Evolutionary conservation across 306 rosid species (phyloP), one percentile per base, ranked within the genome.

Genomic region (Rosa lucieae): DNA sequence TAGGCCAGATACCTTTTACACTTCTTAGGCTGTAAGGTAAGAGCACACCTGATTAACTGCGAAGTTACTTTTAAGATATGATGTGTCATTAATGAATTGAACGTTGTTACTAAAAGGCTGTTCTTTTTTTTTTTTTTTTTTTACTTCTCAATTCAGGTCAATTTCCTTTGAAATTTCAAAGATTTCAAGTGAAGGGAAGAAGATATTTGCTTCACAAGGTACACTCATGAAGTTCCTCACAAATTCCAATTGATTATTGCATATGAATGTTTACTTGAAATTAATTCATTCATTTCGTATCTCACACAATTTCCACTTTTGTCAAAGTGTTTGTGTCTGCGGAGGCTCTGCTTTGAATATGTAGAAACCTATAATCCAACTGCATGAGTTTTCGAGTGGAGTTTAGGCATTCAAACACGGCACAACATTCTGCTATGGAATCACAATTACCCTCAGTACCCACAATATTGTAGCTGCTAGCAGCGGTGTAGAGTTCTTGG

Each of bases 191-290:
- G 53, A 91, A 82, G 70, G 97, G 90, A 82, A 91, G 86, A 78
- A 91, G 92, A 84, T 94, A 91, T 88, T 89, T 89, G 76, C 99
- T 94, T 84, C 99, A 94, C 88, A 94, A 94, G 94, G 98, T 92
- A 82, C 32, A 44, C 53, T 15, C 73, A 65, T 55, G 18, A 10
- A 37, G 35, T 14, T 72, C 18, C 15, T 48, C 46, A 12, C 6
- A 76, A 76, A 74, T 80, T 61, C 48, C 69, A 5, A 10, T 73
- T 10, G 14, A 62, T 49, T 48, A 23, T 1, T 37, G 11, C 46
- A 23, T 3, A 21, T 56, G 49, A 1, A 51, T 13, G 40, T 62
- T 21, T n/a, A 59, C 47, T 67, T 32, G 18, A 6, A 52, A 40
- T 39, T 82, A 53, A 70, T 73, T 67, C 40, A 46, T 46, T 6